phyloP scores from a whole-genome alignment of 2,329 filamentous ascomycete species.

The Colletotrichum tabaci region DNA sequence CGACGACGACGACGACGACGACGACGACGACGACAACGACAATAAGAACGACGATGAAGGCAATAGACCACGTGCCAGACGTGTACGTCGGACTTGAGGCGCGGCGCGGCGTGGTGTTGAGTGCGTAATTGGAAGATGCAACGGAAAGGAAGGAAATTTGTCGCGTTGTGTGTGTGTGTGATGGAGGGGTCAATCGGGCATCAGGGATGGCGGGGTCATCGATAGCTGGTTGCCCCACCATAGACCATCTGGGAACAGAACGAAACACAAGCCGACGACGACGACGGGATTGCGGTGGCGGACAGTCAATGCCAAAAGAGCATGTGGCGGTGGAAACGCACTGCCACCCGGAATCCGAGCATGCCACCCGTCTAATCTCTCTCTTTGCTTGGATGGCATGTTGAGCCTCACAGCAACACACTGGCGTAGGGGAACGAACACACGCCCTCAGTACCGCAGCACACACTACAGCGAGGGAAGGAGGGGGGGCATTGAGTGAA shows the following conservation, averaged over 20 bases:
- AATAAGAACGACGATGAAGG: not conserved
- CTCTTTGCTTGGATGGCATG: not conserved
- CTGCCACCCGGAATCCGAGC: conserved; percentile 5
- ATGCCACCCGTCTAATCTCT: not conserved
- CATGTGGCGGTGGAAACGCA: not conserved
- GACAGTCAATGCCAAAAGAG: not conserved
- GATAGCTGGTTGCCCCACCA: conserved; percentile 9
- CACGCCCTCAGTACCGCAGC: not conserved
- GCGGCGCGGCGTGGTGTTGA: not conserved
- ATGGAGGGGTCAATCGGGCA: not conserved
- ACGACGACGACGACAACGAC: not conserved
- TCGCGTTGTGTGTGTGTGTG: not conserved
- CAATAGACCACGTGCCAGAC: not conserved
- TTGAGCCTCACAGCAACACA: conserved; percentile 19
- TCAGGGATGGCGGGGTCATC: conserved; percentile 20
- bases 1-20: conserved; percentile 1
- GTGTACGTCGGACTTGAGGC: not conserved
- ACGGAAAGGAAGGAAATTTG: conserved; percentile 1
- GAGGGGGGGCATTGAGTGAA: too few relatives aligned
- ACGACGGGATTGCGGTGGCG: not conserved
- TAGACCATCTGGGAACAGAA: not conserved
- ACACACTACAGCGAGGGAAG: not conserved
- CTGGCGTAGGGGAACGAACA: not conserved
- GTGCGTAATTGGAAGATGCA: not conserved
- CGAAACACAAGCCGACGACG: not conserved